A percentile compares a stretch with the other conserved stretches of the same genome.
These are phyloP conservation scores for Candida railenensis DNA, from an alignment of 805 yeast genomes.

Conservation along the genomic window DNA sequence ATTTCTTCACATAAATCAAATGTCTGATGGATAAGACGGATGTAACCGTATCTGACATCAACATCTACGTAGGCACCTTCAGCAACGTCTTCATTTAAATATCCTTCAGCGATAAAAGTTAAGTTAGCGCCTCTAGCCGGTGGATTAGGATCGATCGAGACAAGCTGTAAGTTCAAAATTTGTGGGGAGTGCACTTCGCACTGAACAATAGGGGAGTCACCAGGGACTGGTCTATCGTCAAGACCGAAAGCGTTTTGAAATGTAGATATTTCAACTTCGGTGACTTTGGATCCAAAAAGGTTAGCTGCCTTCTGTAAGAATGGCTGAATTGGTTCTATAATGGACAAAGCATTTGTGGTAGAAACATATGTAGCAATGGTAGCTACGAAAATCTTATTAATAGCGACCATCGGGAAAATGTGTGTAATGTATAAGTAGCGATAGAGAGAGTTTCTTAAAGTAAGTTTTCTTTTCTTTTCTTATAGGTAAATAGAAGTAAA, in stretches of 20 bases:
- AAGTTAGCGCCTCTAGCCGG: constrained; percentile 84
- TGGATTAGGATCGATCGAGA: constrained; percentile 78
- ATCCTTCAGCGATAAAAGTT: constrained; percentile 76
- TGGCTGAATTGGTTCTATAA: constrained; percentile 18
- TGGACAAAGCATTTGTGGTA: constrained; percentile 18
- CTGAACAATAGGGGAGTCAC: constrained; percentile 78
- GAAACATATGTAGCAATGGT: constrained; percentile 11
- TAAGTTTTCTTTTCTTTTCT: not conserved
- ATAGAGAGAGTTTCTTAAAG: not conserved
- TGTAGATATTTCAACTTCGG: constrained; percentile 7
- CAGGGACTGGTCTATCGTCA: constrained; percentile 74
- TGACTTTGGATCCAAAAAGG: constrained; percentile 9
- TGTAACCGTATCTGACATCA: constrained; percentile 89
- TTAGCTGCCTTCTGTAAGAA: constrained; percentile 12
- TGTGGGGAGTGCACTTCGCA: constrained; percentile 73
- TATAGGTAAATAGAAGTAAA: no score
- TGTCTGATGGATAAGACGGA: constrained; percentile 83
- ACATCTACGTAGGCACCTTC: constrained; percentile 96
- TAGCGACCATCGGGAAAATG: not conserved
- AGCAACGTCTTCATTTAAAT: constrained; percentile 49
- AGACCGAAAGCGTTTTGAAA: constrained; percentile 28
- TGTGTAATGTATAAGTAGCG: not conserved
- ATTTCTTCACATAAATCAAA: constrained; percentile 89
- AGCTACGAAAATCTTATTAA: not conserved
- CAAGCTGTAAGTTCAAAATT: constrained; percentile 56